Conservation (phyloP, 2,329 filamentous ascomycete genomes). For the Stemphylium beticola region DNA sequence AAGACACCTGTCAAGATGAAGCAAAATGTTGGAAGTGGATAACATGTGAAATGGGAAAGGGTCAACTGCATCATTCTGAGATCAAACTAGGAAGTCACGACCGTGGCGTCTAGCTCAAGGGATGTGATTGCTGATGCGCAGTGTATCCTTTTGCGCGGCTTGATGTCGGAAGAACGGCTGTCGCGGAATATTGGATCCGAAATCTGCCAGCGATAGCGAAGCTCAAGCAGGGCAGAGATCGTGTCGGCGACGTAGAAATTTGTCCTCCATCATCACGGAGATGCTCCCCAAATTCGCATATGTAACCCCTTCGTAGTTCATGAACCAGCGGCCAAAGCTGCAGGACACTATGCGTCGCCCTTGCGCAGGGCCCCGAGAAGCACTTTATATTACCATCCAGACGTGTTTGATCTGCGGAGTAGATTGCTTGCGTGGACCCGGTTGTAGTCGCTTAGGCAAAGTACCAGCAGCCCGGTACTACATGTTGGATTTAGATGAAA, state of each 20-base stretch:
- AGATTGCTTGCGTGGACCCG: slow-evolving; percentile 22
- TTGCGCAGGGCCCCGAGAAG: slow-evolving; percentile 13
- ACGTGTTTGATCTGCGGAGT: slow-evolving; percentile 26
- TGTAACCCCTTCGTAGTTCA: slow-evolving; percentile 5
- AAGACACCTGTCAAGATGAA: not conserved
- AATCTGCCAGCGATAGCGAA: not conserved
- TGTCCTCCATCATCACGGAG: not conserved
- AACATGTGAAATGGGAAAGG: not conserved
- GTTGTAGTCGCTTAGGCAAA: slow-evolving; percentile 13
- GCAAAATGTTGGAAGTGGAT: slow-evolving; percentile 1
- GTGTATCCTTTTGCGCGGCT: not conserved
- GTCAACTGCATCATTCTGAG: slow-evolving; percentile 8
- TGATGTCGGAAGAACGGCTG: slow-evolving; percentile 8
- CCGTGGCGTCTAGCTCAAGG: not conserved
- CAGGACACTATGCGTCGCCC: slow-evolving; percentile 17
- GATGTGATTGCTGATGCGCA: not conserved
- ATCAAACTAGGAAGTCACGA: not conserved
- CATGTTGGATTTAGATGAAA: slow-evolving; percentile 25
- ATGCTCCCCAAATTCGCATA: slow-evolving; percentile 1
- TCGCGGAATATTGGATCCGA: not conserved
- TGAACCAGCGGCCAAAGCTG: slow-evolving; percentile 21
- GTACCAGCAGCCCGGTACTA: slow-evolving; percentile 32
- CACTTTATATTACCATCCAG: slow-evolving; percentile 14
- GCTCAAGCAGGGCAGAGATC: not conserved
- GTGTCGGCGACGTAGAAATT: not conserved